Conservation (phyloP, 2,329 filamentous ascomycete species). For the Apiospora malaysiana region DNA sequence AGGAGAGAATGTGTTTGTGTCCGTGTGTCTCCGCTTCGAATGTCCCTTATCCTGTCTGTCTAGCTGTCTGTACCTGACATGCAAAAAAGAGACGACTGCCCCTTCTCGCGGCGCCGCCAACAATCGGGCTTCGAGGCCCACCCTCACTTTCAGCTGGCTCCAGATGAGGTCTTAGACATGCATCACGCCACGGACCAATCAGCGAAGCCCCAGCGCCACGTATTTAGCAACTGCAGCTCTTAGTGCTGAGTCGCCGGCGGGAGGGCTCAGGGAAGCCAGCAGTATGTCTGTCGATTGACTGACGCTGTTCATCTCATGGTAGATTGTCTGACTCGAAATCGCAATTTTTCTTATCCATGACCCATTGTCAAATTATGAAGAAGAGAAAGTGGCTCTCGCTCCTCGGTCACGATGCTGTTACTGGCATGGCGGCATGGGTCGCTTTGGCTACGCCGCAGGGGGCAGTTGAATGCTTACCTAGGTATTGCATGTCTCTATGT, state of each 20-base stretch:
- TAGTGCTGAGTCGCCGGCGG: not conserved
- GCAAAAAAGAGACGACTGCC: not conserved
- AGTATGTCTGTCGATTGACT: not conserved
- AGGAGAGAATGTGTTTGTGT: too few species aligned
- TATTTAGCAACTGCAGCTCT: slow-evolving; percentile 3
- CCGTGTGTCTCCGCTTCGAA: not conserved
- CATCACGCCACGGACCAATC: not conserved
- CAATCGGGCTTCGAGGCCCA: not conserved
- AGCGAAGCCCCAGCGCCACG: not conserved
- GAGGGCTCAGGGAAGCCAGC: not conserved
- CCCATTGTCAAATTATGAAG: not conserved
- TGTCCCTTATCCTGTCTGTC: not conserved
- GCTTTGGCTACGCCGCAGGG: not conserved
- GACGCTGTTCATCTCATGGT: not conserved
- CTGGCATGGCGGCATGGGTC: not conserved
- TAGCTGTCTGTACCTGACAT: not conserved
- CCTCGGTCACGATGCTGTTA: not conserved
- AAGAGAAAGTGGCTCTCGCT: not conserved
- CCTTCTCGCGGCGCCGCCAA: not conserved
- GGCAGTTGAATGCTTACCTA: not conserved
- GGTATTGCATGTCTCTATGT: too few species aligned
- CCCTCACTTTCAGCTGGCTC: slow-evolving; percentile 11
- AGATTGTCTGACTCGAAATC: not conserved
- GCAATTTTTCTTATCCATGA: not conserved
- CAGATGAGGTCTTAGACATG: slow-evolving; percentile 9